Evolutionary conservation across 2,329 filamentous ascomycete genomes (phyloP).

Genomic region (Podosphaera fusca): DNA sequence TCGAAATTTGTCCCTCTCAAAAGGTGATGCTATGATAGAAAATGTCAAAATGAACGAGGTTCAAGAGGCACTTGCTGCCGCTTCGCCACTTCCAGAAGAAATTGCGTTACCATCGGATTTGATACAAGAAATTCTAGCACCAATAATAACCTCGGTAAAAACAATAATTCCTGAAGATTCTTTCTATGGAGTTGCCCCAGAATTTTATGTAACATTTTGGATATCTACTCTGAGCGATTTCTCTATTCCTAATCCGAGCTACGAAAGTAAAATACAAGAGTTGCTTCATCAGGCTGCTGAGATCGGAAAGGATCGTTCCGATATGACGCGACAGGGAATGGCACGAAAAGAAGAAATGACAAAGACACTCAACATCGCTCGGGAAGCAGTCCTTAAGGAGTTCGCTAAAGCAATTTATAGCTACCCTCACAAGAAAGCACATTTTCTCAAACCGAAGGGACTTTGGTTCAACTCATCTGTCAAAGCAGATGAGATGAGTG

Average conservation of each 20-base stretch:
- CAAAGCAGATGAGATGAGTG: constrained; percentile 44
- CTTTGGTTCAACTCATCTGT: constrained; percentile 51
- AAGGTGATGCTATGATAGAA: constrained; percentile 4
- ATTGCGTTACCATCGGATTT: constrained; percentile 13
- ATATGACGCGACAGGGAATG: constrained; percentile 43
- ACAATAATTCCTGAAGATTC: constrained; percentile 35
- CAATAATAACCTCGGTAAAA: constrained; percentile 47
- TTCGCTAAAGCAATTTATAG: constrained; percentile 44
- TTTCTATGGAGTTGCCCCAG: constrained; percentile 48
- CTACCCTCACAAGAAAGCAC: constrained; percentile 41
- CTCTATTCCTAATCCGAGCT: constrained; percentile 51
- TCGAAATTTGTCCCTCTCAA: constrained; percentile 1
- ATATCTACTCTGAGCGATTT: constrained; percentile 66
- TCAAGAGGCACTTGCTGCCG: constrained; percentile 4
- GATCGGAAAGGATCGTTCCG: constrained; percentile 46
- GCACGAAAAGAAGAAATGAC: constrained; percentile 47
- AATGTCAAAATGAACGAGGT: constrained; percentile 21
- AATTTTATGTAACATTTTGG: constrained; percentile 87
- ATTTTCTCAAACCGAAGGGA: constrained; percentile 52
- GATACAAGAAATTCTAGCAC: constrained; percentile 48
- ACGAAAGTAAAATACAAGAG: constrained; percentile 50
- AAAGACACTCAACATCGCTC: constrained; percentile 43
- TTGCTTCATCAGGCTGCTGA: constrained; percentile 43
- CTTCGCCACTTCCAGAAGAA: constrained; percentile 2
- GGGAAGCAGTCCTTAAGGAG: constrained; percentile 49